A percentile compares a stretch with the other conserved stretches of the same genome.
phyloP scores from a whole-genome alignment of 2,329 filamentous ascomycete species.

The Paramyrothecium roridum region DNA sequence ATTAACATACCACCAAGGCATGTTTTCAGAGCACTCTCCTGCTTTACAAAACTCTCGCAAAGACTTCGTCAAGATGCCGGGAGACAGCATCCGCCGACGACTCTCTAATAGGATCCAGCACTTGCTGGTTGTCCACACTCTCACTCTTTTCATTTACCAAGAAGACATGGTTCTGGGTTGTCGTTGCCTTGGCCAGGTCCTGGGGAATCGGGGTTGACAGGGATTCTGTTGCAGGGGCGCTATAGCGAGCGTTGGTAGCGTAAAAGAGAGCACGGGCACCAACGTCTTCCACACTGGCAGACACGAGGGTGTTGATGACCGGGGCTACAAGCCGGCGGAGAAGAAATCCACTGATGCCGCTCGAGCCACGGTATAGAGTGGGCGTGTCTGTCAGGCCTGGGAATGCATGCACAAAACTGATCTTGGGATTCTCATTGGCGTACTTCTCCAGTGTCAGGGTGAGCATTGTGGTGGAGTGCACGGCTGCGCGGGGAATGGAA shows the following conservation, averaged over 20 bases:
- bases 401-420: slow-evolving; percentile 31
- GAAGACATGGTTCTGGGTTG: slow-evolving; percentile 9
- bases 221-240: slow-evolving; percentile 2
- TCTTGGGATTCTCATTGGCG: slow-evolving; percentile 35
- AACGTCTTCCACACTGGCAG: slow-evolving; percentile 12
- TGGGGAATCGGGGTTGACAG: background rate
- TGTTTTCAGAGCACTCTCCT: too few relatives aligned
- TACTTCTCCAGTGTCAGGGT: slow-evolving; percentile 46
- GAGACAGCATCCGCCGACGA: background rate
- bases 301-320: slow-evolving; percentile 5
- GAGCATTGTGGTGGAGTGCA: slow-evolving; percentile 45
- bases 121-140: slow-evolving; percentile 10
- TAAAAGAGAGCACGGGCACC: slow-evolving; percentile 16
- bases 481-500: slow-evolving; percentile 32
- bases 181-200: background rate
- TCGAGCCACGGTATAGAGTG: slow-evolving; percentile 12
- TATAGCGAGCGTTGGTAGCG: slow-evolving; percentile 16
- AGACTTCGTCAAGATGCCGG: background rate
- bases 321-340: slow-evolving; percentile 13
- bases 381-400: slow-evolving; percentile 24
- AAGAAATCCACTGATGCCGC: slow-evolving; percentile 9
- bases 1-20: too few relatives aligned
- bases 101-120: slow-evolving; percentile 2
- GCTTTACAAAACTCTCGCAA: background rate
- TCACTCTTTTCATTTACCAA: slow-evolving; percentile 11